A percentile compares a stretch with the other conserved stretches of the same genome.
These are phyloP conservation scores for Wickerhamomyces hampshirensis DNA, from an alignment of 805 yeast species.

Conservation along the genomic window DNA sequence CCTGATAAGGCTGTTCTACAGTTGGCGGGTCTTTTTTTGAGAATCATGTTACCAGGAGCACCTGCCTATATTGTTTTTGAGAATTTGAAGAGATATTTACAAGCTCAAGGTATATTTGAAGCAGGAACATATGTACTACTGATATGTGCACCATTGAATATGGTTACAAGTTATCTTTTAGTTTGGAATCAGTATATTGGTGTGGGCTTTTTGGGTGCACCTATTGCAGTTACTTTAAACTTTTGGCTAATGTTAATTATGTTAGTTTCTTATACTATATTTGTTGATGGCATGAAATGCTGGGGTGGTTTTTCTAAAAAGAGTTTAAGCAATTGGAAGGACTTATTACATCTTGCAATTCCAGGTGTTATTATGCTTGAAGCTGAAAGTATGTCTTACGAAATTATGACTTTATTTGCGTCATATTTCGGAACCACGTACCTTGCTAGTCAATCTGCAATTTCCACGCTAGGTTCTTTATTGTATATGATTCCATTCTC, in stretches of 20 bases:
- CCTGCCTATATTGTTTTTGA: slow-evolving; percentile 81
- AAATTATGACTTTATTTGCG: slow-evolving; percentile 63
- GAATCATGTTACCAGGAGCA: slow-evolving; percentile 58
- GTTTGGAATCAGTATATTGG: slow-evolving; percentile 62
- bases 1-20: slow-evolving; percentile 49
- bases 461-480: slow-evolving; percentile 60
- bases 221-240: slow-evolving; percentile 60
- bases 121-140: slow-evolving; percentile 72
- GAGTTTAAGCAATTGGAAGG: slow-evolving; percentile 44
- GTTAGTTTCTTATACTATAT: slow-evolving; percentile 47
- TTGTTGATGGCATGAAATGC: slow-evolving; percentile 34
- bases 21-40: slow-evolving; percentile 54
- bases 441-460: slow-evolving; percentile 71
- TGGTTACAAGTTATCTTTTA: slow-evolving; percentile 53
- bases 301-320: slow-evolving; percentile 29
- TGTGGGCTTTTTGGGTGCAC: slow-evolving; percentile 72
- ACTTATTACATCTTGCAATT: slow-evolving; percentile 54
- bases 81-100: slow-evolving; percentile 74
- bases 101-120: slow-evolving; percentile 82
- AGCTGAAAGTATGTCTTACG: slow-evolving; percentile 73
- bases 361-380: slow-evolving; percentile 80
- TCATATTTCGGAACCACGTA: slow-evolving; percentile 65
- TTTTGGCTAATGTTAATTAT: slow-evolving; percentile 60
- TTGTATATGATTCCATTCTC: slow-evolving; percentile 75
- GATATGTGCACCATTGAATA: slow-evolving; percentile 61